Base-by-base conservation (phyloP, 225 moss, liverwort and hornwort genomes). In the Asterella californica region DNA sequence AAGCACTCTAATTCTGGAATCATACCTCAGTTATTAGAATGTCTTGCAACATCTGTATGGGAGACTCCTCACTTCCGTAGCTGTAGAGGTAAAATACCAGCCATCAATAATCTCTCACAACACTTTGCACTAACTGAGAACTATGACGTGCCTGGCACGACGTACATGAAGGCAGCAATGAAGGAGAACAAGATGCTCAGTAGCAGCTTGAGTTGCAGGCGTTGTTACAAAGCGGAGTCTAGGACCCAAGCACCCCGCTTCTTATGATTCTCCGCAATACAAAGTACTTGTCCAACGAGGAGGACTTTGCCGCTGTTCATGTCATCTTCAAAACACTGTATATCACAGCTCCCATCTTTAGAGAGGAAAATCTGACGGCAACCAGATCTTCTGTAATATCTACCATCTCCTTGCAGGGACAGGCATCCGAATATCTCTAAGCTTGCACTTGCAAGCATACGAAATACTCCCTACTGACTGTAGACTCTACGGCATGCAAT, bases 21-120 rank as follows among this genome's bases (percentile, higher is more conserved):
- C 24, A n/a, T 76, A 94, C 96, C 91, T 94, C 88, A 74, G 90
- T 87, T 25, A 81, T 46, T 75, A 93, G 73, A 78, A 97, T 94
- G 76, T 94, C 84, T 79, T 86, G 85, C 49, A 94, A 71, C 78
- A 85, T 60, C 68, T 88, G 83, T 59, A 97, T 84, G n/a, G 97
- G 94, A 65, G 89, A 75, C 71, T 88, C 80, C 83, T 91, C 66
- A 67, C 85, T 87, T 71, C 97, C 97, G 81, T 97, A 97, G 87
- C 97, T 97, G 88, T 82, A 83, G 34, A 63, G 74, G 46, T n/a
- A 74, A 52, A 54, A 54, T 2, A 73, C 29, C 1, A 49, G 29
- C 29, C 11, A 25, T 72, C 11, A 53, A 74, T 32, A 74, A 74
- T 11, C 9, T 71, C n/a, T 21, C 71, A 25, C 32, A 36, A 10